Base-by-base conservation (phyloP, 2,329 filamentous ascomycete genomes). In the Pseudogymnoascus sp. region DNA sequence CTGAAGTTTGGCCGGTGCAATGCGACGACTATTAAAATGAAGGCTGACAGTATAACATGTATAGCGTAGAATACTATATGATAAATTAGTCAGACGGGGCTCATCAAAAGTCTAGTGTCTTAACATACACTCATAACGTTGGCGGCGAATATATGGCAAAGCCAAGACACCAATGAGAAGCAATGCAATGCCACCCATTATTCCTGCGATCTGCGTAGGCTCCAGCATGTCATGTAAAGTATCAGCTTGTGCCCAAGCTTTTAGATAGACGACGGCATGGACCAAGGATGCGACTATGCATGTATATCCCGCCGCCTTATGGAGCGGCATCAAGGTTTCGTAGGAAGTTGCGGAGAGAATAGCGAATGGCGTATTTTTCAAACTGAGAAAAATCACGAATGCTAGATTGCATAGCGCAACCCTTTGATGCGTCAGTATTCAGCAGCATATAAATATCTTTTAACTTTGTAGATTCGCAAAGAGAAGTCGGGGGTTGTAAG, bases 341-440 rank as follows among this genome's bases (percentile, higher is more conserved):
- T 86, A 83, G 4, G 83, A 85, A 68, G 80, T 82, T 1, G 78
- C 74, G 1, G 80, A 80, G 10, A 86, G 67, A 64, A 79, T 78
- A 0, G 79, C 79, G 16, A 86, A 71, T 0, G 83, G 84, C 0
- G 83, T 86, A 68, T 86, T 85, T 68, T 85, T 85, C 45, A 86
- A 74, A 1, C 80, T 77, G 14, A 86, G 73, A 60, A 85, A 80
- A 11, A 84, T 74, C 11, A 83, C 76, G 14, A 86, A 72, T 11
- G 76, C 72, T 31, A 84, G 70, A 67, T 86, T 86, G 34, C 70
- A 74, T 11, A 77, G 69, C 0, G 76, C 72, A 69, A 83, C 74
- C 81, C 81, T 83, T 39, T 37, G 60, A 31, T 57, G 21, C 1
- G 51, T 57, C 51, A 45, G 40, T 42, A 47, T 4, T n/a, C 34